These are phyloP conservation scores for Cercospora sp. DNA, from an alignment of 2,329 filamentous ascomycete genomes.

Conservation along the genomic window DNA sequence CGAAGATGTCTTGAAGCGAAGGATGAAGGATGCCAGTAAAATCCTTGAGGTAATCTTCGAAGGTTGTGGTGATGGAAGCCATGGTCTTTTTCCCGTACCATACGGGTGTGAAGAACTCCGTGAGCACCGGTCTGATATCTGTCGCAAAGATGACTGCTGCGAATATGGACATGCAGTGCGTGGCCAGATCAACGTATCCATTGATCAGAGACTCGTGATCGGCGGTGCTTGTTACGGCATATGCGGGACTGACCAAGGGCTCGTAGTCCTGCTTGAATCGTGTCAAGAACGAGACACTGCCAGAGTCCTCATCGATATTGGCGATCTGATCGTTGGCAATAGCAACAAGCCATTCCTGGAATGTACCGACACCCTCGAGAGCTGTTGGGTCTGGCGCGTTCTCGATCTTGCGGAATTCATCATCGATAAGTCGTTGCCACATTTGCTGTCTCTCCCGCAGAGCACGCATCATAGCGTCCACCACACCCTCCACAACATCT, in stretches of 20 bases:
- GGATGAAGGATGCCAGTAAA: constrained; percentile 83
- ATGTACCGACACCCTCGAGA: constrained; percentile 68
- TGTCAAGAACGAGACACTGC: constrained; percentile 76
- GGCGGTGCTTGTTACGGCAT: constrained; percentile 68
- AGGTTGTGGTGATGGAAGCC: constrained; percentile 90
- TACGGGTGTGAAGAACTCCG: constrained; percentile 83
- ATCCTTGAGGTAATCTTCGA: constrained; percentile 87
- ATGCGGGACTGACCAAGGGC: constrained; percentile 75
- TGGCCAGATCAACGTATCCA: constrained; percentile 92
- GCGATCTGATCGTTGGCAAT: constrained; percentile 98
- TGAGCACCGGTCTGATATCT: constrained; percentile 75
- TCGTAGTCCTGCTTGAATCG: constrained; percentile 84
- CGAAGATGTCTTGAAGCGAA: constrained; percentile 83
- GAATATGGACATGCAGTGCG: constrained; percentile 87
- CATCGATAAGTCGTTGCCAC: constrained; percentile 86
- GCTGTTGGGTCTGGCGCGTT: constrained; percentile 57
- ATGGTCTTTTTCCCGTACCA: constrained; percentile 89
- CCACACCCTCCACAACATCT: constrained; percentile 91
- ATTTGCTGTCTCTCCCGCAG: constrained; percentile 78
- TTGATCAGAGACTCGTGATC: constrained; percentile 78
- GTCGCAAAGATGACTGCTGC: constrained; percentile 83
- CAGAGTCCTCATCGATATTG: constrained; percentile 84
- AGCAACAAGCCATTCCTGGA: constrained; percentile 90
- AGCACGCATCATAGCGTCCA: constrained; percentile 92
- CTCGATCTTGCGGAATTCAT: constrained; percentile 77